A percentile compares a stretch with the other conserved stretches of the same genome.
These are phyloP conservation scores for Solanum lycopersicoides DNA, from an alignment of 257 asterid genomes.

Conservation along the genomic window DNA sequence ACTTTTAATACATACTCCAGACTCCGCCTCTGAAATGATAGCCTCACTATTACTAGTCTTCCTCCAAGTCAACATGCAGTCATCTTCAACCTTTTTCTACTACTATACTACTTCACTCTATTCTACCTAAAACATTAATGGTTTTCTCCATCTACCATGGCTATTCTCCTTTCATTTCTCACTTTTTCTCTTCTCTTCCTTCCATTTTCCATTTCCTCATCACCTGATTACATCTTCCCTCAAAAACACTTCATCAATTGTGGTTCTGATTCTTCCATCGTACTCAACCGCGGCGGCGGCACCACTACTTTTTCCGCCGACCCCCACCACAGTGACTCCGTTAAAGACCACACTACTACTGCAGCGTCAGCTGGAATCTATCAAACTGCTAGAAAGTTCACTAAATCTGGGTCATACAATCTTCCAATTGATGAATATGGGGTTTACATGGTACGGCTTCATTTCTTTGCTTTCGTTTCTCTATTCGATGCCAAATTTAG, in stretches of 20 bases:
- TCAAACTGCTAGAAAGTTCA: conserved; percentile 39
- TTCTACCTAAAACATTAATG: neutral
- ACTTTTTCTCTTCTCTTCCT: conserved; percentile 6
- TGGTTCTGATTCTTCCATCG: conserved; percentile 18
- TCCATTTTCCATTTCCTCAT: neutral
- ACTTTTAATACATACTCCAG: no score
- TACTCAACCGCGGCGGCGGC: neutral
- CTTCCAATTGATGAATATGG: conserved; percentile 14
- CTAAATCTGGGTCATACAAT: conserved; percentile 9
- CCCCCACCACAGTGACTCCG: neutral
- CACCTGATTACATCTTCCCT: conserved; percentile 16
- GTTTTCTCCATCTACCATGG: neutral
- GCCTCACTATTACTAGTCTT: neutral
- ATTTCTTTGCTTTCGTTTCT: conserved; percentile 22
- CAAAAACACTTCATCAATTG: conserved; percentile 42
- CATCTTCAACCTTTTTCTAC: neutral
- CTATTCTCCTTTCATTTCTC: neutral
- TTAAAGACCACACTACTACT: neutral
- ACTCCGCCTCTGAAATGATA: no score
- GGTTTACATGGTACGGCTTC: conserved; percentile 40
- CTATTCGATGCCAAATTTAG: conserved; percentile 20
- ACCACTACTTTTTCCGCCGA: conserved; percentile 10
- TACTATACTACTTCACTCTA: neutral
- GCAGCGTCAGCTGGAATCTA: conserved; percentile 5
- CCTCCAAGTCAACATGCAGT: conserved; percentile 7